These are phyloP conservation scores for Amanita rubescens DNA, from an alignment of 768 basidiomycete species.

Conservation along the genomic window DNA sequence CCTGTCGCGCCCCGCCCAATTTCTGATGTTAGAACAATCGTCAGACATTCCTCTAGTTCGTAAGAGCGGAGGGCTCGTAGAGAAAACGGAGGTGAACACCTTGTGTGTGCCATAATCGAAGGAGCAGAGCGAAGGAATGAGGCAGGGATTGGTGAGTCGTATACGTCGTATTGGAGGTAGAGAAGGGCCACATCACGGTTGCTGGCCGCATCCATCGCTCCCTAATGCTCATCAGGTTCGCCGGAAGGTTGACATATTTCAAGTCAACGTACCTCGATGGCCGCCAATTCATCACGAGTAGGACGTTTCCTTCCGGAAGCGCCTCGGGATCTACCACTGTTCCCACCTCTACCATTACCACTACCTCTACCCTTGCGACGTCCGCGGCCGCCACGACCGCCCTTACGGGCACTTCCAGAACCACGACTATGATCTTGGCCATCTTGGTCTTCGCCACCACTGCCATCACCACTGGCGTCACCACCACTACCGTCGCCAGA, in stretches of 20 bases:
- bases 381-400: constrained; percentile 2
- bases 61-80: constrained; percentile 9
- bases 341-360: constrained; percentile 2
- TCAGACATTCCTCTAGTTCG: constrained; percentile 11
- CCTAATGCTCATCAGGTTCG: constrained; percentile 4
- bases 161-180: constrained; percentile 9
- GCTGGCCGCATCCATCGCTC: not conserved
- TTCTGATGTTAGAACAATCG: constrained; percentile 12
- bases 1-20: constrained; percentile 15
- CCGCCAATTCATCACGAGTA: constrained; percentile 3
- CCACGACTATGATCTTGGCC: constrained; percentile 1
- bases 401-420: constrained; percentile 4
- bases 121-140: constrained; percentile 8
- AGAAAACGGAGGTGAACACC: constrained; percentile 7
- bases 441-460: constrained; percentile 3
- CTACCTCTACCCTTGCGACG: not conserved
- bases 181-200: constrained; percentile 6
- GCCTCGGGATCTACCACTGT: constrained; percentile 7
- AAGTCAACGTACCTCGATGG: constrained; percentile 7
- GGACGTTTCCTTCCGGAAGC: constrained; percentile 8
- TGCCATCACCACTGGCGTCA: not conserved
- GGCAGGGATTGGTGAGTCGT: constrained; percentile 8
- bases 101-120: constrained; percentile 6
- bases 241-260: constrained; percentile 7
- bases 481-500: constrained; percentile 7